Percentiles rank a stretch among this genome's conserved stretches.
Conservation (phyloP, 176 grass and related monocot species). For the Ensete ventricosum region DNA sequence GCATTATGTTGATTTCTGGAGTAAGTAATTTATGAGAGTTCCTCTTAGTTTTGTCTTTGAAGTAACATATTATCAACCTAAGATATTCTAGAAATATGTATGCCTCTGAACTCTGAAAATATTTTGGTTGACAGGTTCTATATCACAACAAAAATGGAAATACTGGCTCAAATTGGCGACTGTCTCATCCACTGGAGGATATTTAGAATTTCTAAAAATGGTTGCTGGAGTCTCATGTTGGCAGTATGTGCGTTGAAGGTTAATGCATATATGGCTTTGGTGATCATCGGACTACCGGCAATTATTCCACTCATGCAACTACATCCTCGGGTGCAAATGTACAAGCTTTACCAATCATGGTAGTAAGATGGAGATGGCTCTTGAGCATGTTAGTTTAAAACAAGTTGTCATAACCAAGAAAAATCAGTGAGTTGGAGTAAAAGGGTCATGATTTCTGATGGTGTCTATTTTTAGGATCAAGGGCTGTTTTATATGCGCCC, state of each 20-base stretch:
- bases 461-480: no score
- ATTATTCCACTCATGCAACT: not conserved
- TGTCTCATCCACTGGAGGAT: conserved; percentile 55
- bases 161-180: conserved; percentile 57
- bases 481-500: no score
- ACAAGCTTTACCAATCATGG: not conserved
- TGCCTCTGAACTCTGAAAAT: conserved; percentile 3
- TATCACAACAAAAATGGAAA: conserved; percentile 57
- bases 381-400: not conserved
- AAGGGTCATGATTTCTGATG: no score
- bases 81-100: not conserved
- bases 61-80: not conserved
- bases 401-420: not conserved
- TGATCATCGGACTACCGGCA: not conserved
- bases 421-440: conserved; percentile 36
- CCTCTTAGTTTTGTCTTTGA: not conserved
- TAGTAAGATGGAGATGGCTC: no score
- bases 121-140: conserved; percentile 53
- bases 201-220: conserved; percentile 10
- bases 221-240: not conserved
- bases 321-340: not conserved
- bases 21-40: no score
- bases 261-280: not conserved
- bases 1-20: no score
- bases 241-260: not conserved